phyloP scores from a whole-genome alignment of 2,329 filamentous ascomycete genomes.

The Biscogniauxia sp. region DNA sequence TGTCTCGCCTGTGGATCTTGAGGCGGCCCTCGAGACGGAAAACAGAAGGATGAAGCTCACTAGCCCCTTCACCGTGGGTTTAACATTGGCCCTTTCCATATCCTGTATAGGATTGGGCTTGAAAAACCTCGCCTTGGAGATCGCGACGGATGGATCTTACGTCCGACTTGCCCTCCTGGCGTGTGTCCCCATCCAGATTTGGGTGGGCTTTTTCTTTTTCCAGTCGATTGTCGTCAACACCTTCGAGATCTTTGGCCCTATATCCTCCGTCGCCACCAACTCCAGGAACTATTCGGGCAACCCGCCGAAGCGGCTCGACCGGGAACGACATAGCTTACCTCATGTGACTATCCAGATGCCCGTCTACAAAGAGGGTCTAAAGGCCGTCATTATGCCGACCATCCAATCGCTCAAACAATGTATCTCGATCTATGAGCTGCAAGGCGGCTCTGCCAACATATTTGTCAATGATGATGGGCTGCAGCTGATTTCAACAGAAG shows the following conservation, averaged over 20 bases:
- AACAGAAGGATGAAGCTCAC: constrained; percentile 52
- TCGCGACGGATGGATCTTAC: constrained; percentile 51
- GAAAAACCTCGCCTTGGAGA: constrained; percentile 52
- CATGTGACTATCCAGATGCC: constrained; percentile 50
- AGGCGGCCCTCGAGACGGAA: constrained; percentile 40
- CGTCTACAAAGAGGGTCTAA: constrained; percentile 48
- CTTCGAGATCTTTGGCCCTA: constrained; percentile 50
- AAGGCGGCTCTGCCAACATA: constrained; percentile 66
- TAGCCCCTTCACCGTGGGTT: constrained; percentile 51
- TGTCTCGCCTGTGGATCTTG: constrained; percentile 41
- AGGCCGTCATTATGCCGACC: constrained; percentile 52
- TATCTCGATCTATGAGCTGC: constrained; percentile 57
- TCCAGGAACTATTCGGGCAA: constrained; percentile 45
- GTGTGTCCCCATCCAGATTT: constrained; percentile 53
- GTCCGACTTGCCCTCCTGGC: constrained; percentile 52
- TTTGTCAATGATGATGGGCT: constrained; percentile 69
- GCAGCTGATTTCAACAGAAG: constrained; percentile 54
- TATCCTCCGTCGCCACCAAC: constrained; percentile 43
- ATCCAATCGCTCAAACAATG: constrained; percentile 55
- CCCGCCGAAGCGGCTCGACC: constrained; percentile 36
- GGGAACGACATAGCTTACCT: constrained; percentile 41
- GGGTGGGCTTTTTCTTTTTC: constrained; percentile 53
- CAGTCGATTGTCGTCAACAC: constrained; percentile 48
- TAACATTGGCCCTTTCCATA: constrained; percentile 52
- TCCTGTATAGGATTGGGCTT: constrained; percentile 56